Percentiles rank a stretch among this genome's conserved stretches.
Evolutionary conservation across 805 yeast genomes (phyloP).

Genomic region (Zygotorulaspora danielsina): DNA sequence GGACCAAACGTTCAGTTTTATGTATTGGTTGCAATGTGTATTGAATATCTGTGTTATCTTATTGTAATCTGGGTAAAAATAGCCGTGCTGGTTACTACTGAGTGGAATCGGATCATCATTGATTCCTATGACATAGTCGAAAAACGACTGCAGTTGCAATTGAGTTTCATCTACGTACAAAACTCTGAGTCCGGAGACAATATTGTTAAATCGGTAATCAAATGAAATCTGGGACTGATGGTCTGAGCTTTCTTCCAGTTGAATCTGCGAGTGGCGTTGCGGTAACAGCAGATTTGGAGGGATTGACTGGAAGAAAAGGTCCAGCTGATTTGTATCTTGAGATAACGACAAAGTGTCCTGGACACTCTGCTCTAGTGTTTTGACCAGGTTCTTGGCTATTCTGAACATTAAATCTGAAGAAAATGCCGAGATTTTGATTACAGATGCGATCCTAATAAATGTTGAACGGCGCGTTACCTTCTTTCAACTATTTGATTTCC

Average conservation of each 20-base stretch:
- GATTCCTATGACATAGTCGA: slow-evolving; percentile 79
- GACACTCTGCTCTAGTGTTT: slow-evolving; percentile 46
- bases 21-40: slow-evolving; percentile 30
- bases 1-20: slow-evolving; percentile 69
- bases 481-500: neutral
- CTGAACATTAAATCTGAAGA: slow-evolving; percentile 44
- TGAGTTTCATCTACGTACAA: slow-evolving; percentile 47
- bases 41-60: slow-evolving; percentile 31
- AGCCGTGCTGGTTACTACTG: slow-evolving; percentile 34
- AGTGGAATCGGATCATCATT: slow-evolving; percentile 61
- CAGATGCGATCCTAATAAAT: too few relatives aligned
- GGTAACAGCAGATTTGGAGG: slow-evolving; percentile 33
- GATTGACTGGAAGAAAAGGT: slow-evolving; percentile 37
- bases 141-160: slow-evolving; percentile 72
- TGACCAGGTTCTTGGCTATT: slow-evolving; percentile 60
- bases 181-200: slow-evolving; percentile 54
- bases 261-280: slow-evolving; percentile 29
- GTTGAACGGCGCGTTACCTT: neutral
- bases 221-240: slow-evolving; percentile 20
- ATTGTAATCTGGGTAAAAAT: slow-evolving; percentile 42
- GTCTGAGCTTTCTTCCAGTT: slow-evolving; percentile 21
- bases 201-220: slow-evolving; percentile 25
- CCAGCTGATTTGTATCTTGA: slow-evolving; percentile 29
- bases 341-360: slow-evolving; percentile 38
- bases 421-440: too few relatives aligned